Conservation (phyloP, 768 basidiomycete genomes). For the Galerina marginata region DNA sequence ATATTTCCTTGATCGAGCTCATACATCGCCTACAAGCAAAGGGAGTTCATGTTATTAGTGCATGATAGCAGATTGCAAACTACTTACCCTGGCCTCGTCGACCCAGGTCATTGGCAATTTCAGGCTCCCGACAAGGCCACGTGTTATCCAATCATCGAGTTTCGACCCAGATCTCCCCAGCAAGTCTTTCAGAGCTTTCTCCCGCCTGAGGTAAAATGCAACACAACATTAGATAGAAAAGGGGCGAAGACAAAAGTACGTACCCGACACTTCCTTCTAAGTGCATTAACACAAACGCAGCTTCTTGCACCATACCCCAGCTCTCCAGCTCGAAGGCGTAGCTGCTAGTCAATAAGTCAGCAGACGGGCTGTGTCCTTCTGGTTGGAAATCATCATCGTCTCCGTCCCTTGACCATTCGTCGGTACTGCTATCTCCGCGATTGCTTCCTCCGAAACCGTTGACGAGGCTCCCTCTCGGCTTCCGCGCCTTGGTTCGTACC, state of each 20-base stretch:
- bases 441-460: conserved; percentile 27
- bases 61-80: neutral
- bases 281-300: conserved; percentile 88
- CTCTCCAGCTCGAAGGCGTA: conserved; percentile 90
- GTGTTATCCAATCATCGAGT: conserved; percentile 75
- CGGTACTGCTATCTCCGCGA: conserved; percentile 19
- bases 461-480: conserved; percentile 21
- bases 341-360: conserved; percentile 80
- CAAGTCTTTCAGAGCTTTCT: conserved; percentile 82
- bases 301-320: conserved; percentile 81
- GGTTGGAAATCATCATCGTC: conserved; percentile 40
- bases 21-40: conserved; percentile 60
- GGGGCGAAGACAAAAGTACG: conserved; percentile 44
- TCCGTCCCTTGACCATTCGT: conserved; percentile 44
- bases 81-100: conserved; percentile 81
- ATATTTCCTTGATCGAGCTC: conserved; percentile 64
- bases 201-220: conserved; percentile 57
- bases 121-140: conserved; percentile 75
- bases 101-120: conserved; percentile 88
- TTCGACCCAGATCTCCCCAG: conserved; percentile 69
- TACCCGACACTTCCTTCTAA: conserved; percentile 83
- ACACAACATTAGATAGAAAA: conserved; percentile 12
- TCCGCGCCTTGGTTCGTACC: conserved; percentile 22
- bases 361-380: conserved; percentile 83
- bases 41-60: conserved; percentile 1